Percentiles rank a stretch among this genome's conserved stretches.
phyloP scores from a whole-genome alignment of 805 yeast genomes.

The Sungouiella thailandica region DNA sequence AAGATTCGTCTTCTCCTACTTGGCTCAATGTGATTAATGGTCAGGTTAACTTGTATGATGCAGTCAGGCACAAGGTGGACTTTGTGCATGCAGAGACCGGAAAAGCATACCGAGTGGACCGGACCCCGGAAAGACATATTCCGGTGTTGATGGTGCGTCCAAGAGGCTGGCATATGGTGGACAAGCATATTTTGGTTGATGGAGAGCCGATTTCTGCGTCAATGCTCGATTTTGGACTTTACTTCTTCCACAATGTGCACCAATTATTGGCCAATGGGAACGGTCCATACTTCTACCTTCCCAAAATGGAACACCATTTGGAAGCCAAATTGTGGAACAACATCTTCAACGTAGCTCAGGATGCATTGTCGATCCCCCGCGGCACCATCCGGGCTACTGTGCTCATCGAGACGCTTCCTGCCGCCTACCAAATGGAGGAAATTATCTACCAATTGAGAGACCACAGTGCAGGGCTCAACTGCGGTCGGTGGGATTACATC shows the following conservation, averaged over 20 bases:
- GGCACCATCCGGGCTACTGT: constrained; percentile 82
- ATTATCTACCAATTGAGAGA: constrained; percentile 71
- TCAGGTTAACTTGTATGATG: constrained; percentile 19
- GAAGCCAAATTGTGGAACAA: constrained; percentile 85
- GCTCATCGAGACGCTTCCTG: constrained; percentile 77
- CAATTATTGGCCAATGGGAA: constrained; percentile 57
- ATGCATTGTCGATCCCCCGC: constrained; percentile 59
- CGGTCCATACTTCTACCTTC: constrained; percentile 79
- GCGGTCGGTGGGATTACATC: constrained; percentile 90
- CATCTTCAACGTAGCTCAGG: constrained; percentile 72
- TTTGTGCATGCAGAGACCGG: constrained; percentile 17
- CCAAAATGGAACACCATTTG: constrained; percentile 82
- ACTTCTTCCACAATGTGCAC: constrained; percentile 70
- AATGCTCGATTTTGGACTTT: constrained; percentile 72
- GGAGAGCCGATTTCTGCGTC: constrained; percentile 77
- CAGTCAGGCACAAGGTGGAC: constrained; percentile 16
- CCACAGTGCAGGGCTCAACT: constrained; percentile 76
- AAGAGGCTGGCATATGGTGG: constrained; percentile 84
- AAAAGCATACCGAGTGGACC: constrained; percentile 41
- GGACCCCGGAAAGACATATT: constrained; percentile 48
- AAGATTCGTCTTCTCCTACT: constrained; percentile 17
- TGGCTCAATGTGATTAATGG: constrained; percentile 17
- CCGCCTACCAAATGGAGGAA: constrained; percentile 84
- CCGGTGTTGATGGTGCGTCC: constrained; percentile 83
- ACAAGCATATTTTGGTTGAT: constrained; percentile 64